Evolutionary conservation across 1,284 basidiomycete genomes (phyloP).

Genomic region (Cutaneotrichosporon sp.): DNA sequence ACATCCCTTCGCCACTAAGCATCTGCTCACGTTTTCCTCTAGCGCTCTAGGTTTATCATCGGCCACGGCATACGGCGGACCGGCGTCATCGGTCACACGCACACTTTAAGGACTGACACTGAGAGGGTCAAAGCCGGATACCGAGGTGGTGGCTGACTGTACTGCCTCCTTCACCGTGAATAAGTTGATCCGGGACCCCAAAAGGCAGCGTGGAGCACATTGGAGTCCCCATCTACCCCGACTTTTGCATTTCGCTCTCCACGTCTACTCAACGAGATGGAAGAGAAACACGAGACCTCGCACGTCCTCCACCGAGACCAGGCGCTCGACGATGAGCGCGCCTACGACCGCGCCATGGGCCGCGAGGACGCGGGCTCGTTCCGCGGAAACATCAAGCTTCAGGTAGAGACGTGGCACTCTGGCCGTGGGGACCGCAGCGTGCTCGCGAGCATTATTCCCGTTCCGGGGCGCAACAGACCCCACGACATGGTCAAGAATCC

Average conservation of each 20-base stretch:
- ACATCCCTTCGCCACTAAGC: too few relatives aligned
- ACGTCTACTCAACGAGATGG: background rate
- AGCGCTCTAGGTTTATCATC: too few relatives aligned
- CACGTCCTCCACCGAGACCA: background rate
- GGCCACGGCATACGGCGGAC: too few relatives aligned
- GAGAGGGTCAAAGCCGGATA: too few relatives aligned
- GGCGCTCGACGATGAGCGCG: background rate
- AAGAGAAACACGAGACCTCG: background rate
- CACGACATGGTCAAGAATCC: slow-evolving; percentile 37
- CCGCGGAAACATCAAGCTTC: slow-evolving; percentile 12
- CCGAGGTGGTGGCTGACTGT: too few relatives aligned
- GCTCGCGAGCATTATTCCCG: slow-evolving; percentile 28
- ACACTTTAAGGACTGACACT: too few relatives aligned
- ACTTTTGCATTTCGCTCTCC: background rate
- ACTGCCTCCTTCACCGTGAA: too few relatives aligned
- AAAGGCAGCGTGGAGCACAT: too few relatives aligned
- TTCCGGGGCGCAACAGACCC: slow-evolving; percentile 6
- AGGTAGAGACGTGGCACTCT: slow-evolving; percentile 39
- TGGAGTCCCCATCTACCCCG: too few relatives aligned
- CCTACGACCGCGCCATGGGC: background rate
- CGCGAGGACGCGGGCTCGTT: slow-evolving; percentile 1
- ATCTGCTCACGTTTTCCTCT: too few relatives aligned
- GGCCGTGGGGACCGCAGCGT: slow-evolving; percentile 32
- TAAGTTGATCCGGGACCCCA: too few relatives aligned
- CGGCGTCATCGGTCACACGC: too few relatives aligned